Conservation (phyloP, 306 rosid species). For the Begonia loranthoides region DNA sequence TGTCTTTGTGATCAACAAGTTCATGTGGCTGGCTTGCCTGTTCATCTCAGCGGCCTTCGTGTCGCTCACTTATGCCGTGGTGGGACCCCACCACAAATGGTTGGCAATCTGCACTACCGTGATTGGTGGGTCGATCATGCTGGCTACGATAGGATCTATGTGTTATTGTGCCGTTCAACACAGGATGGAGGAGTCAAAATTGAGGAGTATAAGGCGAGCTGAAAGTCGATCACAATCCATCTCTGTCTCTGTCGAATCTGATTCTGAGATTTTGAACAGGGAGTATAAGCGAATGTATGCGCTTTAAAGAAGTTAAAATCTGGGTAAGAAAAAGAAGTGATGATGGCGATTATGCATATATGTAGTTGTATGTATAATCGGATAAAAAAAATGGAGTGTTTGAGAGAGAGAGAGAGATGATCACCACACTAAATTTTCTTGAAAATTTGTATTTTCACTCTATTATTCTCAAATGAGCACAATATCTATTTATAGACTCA, state of each 20-base stretch:
- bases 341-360: too few relatives aligned
- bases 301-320: conserved; percentile 40
- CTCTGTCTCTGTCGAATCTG: conserved; percentile 55
- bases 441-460: too few relatives aligned
- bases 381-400: too few relatives aligned
- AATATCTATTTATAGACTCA: too few relatives aligned
- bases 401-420: too few relatives aligned
- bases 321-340: background rate
- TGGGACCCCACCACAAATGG: conserved; percentile 69
- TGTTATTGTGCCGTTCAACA: conserved; percentile 79
- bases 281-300: conserved; percentile 93
- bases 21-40: conserved; percentile 98
- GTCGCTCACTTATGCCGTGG: conserved; percentile 80
- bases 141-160: conserved; percentile 93
- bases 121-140: conserved; percentile 79
- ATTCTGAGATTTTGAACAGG: conserved; percentile 65
- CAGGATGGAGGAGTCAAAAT: conserved; percentile 67
- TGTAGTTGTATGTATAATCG: too few relatives aligned
- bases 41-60: conserved; percentile 84
- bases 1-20: conserved; percentile 90
- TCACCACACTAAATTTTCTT: too few relatives aligned
- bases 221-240: conserved; percentile 58
- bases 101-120: conserved; percentile 73
- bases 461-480: too few relatives aligned
- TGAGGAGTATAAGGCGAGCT: conserved; percentile 33